Base-by-base conservation (phyloP, 495 filamentous ascomycete genomes). In the Clohesyomyces aquaticus region DNA sequence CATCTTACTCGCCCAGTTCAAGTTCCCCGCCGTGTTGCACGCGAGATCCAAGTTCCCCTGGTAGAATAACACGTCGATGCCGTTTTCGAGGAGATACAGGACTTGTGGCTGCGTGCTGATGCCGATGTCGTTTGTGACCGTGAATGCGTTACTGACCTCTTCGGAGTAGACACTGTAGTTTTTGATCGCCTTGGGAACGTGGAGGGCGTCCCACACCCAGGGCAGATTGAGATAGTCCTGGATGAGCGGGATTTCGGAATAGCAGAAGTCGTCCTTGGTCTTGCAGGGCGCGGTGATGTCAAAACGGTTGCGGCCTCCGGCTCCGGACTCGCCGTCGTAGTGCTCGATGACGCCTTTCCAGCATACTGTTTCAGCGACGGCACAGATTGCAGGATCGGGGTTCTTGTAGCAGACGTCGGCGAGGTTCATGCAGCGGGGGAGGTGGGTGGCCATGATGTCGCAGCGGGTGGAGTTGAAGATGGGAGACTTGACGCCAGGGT, bases 31-130 rank as follows among this genome's bases (percentile, higher is more conserved):
- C 1, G 79, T 80, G 52, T 81, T 81, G 48, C 79, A 81, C 23
- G 72, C 72, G 9, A 81, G 62, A 59, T 81, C 79, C 1, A 81
- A 70, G 53, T 80, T 81, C 0, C 79, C 78, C 65, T 80, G 76
- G 55, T 81, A 81, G 18, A 75, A 74, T n/a, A 81, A 58, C 38
- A 73, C 73, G 55, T 80, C 64, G 1, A 81, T 71, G 4, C 70
- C 63, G 49, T 71, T 72, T 8, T 71, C 47, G 8, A 81, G 73
- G 12, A 79, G 54, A 45, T 72, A 77, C 1, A 66, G 41, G 0
- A 81, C 72, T 38, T 72, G 63, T 6, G 66, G 21, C 67, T 69
- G 63, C 52, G 60, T 70, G 35, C 61, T 16, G 57, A 73, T 0
- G 55, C 72, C 71, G 8, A 8, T 3, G 21, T 78, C 76, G 1